These are phyloP conservation scores for Papiliotrema terrestris DNA, from an alignment of 1,284 basidiomycete species.

Conservation along the genomic window DNA sequence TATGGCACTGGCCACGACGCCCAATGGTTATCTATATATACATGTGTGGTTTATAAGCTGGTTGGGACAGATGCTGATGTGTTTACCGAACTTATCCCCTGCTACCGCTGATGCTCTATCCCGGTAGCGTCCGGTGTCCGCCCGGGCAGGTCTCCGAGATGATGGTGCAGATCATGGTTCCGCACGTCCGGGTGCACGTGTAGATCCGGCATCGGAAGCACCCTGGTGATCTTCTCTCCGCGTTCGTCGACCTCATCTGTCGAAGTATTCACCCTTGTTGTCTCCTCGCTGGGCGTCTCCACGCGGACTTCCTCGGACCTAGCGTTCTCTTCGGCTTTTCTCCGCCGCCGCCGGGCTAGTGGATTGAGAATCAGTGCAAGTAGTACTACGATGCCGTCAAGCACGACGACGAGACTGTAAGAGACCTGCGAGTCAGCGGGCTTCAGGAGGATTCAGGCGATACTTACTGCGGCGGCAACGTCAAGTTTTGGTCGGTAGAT, in stretches of 20 bases:
- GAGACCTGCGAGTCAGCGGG: conserved; percentile 32
- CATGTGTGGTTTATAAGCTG: too few species aligned
- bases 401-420: conserved; percentile 51
- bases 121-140: too few species aligned
- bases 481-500: conserved; percentile 67
- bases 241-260: not conserved
- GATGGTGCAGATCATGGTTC: too few species aligned
- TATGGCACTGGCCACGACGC: too few species aligned
- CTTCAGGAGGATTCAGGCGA: not conserved
- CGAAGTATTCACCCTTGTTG: not conserved
- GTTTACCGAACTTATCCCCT: too few species aligned
- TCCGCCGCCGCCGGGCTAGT: conserved; percentile 40
- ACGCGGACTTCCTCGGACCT: not conserved
- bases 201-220: not conserved
- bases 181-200: not conserved
- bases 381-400: conserved; percentile 60
- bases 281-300: not conserved
- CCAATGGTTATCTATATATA: too few species aligned
- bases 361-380: conserved; percentile 65
- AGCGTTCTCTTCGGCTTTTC: conserved; percentile 24
- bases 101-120: too few species aligned
- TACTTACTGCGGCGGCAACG: conserved; percentile 52
- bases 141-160: too few species aligned
- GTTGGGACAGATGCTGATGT: too few species aligned
- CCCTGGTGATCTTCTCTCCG: conserved; percentile 1